phyloP scores from a whole-genome alignment of 1,284 basidiomycete species.

The Fomitiporia mediterranea region DNA sequence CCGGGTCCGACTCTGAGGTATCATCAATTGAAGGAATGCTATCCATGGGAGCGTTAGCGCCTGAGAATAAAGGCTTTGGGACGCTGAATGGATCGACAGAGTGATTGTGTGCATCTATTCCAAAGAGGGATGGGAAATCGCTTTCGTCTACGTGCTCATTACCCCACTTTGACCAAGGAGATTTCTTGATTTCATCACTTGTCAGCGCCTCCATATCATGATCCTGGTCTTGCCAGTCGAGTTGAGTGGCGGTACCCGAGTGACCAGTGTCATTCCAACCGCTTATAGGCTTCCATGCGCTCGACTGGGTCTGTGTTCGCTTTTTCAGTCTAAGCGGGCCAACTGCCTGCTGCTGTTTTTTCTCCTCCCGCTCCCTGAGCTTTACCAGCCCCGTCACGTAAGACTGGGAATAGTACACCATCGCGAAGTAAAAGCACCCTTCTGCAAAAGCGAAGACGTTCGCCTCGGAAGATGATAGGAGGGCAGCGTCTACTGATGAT shows the following conservation, averaged over 20 bases:
- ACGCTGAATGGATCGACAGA: not conserved
- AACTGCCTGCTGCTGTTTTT: not conserved
- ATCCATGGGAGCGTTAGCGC: not conserved
- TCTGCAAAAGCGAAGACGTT: slow-evolving; percentile 17
- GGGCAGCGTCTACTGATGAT: slow-evolving; percentile 12
- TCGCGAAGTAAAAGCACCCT: slow-evolving; percentile 11
- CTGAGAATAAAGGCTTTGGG: not conserved
- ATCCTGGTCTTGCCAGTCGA: not conserved
- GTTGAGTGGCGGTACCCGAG: not conserved
- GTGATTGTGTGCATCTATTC: not conserved
- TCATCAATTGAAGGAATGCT: not conserved
- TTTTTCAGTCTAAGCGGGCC: not conserved
- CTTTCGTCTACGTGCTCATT: not conserved
- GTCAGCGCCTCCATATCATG: not conserved
- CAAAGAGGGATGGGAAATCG: not conserved
- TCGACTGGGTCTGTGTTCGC: not conserved
- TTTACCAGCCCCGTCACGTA: not conserved
- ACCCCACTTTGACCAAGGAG: not conserved
- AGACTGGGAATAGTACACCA: slow-evolving; percentile 6
- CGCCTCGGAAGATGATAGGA: not conserved
- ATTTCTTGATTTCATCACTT: too few relatives aligned
- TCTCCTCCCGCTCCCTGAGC: not conserved
- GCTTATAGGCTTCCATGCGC: not conserved
- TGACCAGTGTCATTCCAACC: not conserved
- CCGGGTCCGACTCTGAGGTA: not conserved